A percentile compares a stretch with the other conserved stretches of the same genome.
phyloP scores from a whole-genome alignment of 2,329 filamentous ascomycete genomes.

The Colletotrichum sp. region DNA sequence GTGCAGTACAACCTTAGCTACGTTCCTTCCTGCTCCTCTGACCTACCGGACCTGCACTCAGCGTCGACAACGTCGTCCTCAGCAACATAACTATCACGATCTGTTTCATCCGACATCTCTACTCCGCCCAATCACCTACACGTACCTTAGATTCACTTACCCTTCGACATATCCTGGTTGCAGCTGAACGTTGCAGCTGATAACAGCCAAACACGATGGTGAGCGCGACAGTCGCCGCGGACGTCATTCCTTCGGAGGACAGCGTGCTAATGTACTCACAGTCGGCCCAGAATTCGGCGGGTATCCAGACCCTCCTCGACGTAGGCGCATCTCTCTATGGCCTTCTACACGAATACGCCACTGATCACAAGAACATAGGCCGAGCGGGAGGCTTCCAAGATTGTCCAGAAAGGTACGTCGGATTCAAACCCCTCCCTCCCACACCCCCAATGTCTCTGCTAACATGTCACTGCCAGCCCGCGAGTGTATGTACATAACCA shows the following conservation, averaged over 20 bases:
- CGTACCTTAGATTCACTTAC: neutral
- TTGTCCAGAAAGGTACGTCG: slow-evolving; percentile 89
- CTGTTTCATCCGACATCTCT: neutral
- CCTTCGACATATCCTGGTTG: neutral
- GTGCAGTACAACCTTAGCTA: neutral
- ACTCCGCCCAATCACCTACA: neutral
- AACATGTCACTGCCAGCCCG: slow-evolving; percentile 61
- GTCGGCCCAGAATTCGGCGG: slow-evolving; percentile 98
- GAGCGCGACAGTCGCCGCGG: neutral
- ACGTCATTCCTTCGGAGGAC: neutral
- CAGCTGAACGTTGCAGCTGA: neutral
- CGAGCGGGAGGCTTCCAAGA: slow-evolving; percentile 98
- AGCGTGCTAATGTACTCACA: slow-evolving; percentile 41
- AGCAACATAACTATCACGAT: neutral
- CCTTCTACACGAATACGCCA: neutral
- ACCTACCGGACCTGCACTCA: neutral
- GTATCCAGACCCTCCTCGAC: slow-evolving; percentile 98
- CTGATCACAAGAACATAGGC: slow-evolving; percentile 61
- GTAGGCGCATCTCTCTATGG: slow-evolving; percentile 59
- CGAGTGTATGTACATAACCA: slow-evolving; percentile 72
- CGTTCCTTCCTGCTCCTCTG: neutral
- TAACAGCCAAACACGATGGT: slow-evolving; percentile 7
- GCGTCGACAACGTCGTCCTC: neutral
- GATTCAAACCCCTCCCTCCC: neutral
- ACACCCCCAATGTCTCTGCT: neutral